Base-by-base conservation (phyloP, 306 rosid genomes). In the Vigna unguiculata region DNA sequence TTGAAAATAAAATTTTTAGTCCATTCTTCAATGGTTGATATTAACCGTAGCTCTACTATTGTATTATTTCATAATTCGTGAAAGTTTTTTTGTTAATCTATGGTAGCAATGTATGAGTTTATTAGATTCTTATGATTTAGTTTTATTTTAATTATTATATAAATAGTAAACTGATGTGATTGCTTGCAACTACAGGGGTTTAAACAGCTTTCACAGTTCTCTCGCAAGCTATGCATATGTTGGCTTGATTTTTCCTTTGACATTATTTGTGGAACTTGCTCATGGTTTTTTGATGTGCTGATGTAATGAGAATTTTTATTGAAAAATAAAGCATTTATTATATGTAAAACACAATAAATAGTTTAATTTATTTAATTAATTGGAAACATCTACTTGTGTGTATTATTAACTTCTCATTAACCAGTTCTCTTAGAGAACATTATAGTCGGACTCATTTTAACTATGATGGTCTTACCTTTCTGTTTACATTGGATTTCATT, bases 181-280 rank as follows among this genome's bases (percentile, higher is more conserved):
- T 69, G n/a, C 43, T 48, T 48, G 74, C 60, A 48, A 48, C 46
- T 48, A 10, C 19, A 16, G 40, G 40, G 74, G 45, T 17, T 69
- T 48, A 28, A 59, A 15, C 16, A 46, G 9, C 40, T 69, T 69
- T n/a, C 46, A n/a, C 59, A 69, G 16, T 49, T 69, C 61, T n/a
- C 28, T 69, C 0, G 2, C 28, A 28, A 16, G 24, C 28, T 69
- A 49, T 69, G 49, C n/a, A n/a, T 17, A 30, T 6, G 3, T 49
- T 51, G 47, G 41, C 55, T 68, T 69, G 69, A 69, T 25, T 47
- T 24, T 51, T 64, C 63, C 54, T 76, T 55, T 64, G 73, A 63
- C 53, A 41, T 76, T 9, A 48, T 69, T 69, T 69, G 30, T 9
- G 21, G 64, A 6, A 1, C 30, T 34, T 45, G 47, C 30, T 55